Conservation (phyloP, 2,329 filamentous ascomycete species). For the Colletotrichum coccodes region DNA sequence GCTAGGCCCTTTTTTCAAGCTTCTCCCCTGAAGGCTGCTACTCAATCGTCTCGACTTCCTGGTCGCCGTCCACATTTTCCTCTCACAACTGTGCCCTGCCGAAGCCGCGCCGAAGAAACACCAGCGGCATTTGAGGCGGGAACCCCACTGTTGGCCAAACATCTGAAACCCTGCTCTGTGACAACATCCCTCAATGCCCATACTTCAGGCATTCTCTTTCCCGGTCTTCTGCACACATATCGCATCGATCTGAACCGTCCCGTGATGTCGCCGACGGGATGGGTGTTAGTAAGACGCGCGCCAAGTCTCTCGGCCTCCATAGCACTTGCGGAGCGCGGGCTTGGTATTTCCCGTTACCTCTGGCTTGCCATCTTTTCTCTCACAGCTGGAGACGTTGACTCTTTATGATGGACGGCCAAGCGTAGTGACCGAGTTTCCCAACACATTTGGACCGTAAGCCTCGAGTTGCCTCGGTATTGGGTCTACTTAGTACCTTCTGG, state of each 20-base stretch:
- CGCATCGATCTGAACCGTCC: neutral
- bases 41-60: neutral
- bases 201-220: no score
- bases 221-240: neutral
- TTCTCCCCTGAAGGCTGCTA: neutral
- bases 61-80: neutral
- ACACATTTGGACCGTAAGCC: no score
- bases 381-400: no score
- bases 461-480: neutral
- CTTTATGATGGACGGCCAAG: no score
- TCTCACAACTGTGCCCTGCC: neutral
- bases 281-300: neutral
- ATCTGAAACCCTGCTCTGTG: constrained; percentile 25
- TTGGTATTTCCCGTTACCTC: neutral
- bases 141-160: constrained; percentile 26
- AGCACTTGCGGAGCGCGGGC: neutral
- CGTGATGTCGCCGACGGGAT: neutral
- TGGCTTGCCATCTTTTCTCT: no score
- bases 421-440: no score
- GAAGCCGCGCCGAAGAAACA: neutral
- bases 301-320: neutral
- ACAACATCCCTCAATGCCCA: constrained; percentile 8
- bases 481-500: neutral
- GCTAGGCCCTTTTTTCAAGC: neutral
- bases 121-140: constrained; percentile 4